These are phyloP conservation scores for Spergularia azorica DNA, from an alignment of 179 eudicot genomes.

Conservation along the genomic window DNA sequence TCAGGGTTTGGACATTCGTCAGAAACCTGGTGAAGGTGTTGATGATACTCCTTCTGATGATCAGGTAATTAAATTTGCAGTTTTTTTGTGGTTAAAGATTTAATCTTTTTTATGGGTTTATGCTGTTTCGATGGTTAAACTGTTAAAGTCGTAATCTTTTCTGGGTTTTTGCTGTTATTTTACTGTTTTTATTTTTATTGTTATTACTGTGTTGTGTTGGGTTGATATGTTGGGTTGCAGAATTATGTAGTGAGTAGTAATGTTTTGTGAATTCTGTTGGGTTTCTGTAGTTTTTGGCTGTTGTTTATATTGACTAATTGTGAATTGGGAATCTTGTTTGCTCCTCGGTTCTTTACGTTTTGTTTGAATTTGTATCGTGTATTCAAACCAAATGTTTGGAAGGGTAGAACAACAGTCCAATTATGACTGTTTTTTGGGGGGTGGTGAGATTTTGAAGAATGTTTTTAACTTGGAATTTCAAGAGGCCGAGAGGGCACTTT, in stretches of 20 bases:
- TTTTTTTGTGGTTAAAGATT: not conserved
- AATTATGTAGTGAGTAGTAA: not conserved
- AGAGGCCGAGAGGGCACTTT: too few species aligned
- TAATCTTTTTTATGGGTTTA: too few species aligned
- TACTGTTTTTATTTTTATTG: too few species aligned
- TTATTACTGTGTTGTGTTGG: too few species aligned
- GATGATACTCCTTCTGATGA: constrained; percentile 25
- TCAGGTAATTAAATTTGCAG: constrained; percentile 27
- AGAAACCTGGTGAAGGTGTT: constrained; percentile 29
- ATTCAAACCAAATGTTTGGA: not conserved
- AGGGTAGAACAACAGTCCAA: not conserved
- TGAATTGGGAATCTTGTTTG: constrained; percentile 13
- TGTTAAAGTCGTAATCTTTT: not conserved
- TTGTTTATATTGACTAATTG: constrained; percentile 3
- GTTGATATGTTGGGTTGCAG: not conserved
- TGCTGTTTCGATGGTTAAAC: too few species aligned
- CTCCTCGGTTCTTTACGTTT: too few species aligned
- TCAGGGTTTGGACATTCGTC: constrained; percentile 32
- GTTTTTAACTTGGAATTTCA: not conserved
- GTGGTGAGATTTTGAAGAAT: not conserved
- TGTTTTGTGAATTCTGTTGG: constrained; percentile 14
- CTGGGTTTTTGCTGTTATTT: constrained; percentile 18
- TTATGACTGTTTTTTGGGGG: not conserved
- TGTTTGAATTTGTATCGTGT: too few species aligned
- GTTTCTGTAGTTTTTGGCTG: too few species aligned